Evolutionary conservation across 305 asterid genomes (phyloP).

Genomic region (Euphrasia arctica): DNA sequence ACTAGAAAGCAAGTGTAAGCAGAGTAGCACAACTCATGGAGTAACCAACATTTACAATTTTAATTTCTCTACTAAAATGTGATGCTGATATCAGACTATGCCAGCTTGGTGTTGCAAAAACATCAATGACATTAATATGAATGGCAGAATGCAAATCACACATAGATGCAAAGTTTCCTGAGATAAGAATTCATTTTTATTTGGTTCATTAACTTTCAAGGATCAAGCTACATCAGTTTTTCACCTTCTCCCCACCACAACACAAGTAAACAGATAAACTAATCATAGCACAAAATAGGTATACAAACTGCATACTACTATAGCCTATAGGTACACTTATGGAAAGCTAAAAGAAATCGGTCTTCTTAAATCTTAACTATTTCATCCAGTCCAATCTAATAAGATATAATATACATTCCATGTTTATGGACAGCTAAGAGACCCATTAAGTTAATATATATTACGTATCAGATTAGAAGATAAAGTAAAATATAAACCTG

Average conservation of each 20-base stretch:
- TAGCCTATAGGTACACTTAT: neutral
- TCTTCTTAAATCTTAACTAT: conserved; percentile 9
- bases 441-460: neutral
- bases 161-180: neutral
- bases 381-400: conserved; percentile 3
- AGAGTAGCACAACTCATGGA: neutral
- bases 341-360: conserved; percentile 6
- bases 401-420: conserved; percentile 10
- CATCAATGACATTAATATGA: neutral
- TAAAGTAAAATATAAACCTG: conserved; percentile 40
- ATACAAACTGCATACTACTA: neutral
- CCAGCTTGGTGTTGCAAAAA: conserved; percentile 7
- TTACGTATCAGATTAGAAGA: neutral
- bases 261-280: neutral
- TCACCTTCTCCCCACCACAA: neutral
- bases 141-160: conserved; percentile 2
- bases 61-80: neutral
- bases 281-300: neutral
- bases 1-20: neutral
- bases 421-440: conserved; percentile 15
- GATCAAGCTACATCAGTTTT: conserved; percentile 10
- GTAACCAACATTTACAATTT: neutral
- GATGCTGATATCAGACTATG: neutral
- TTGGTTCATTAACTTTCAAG: conserved; percentile 1
- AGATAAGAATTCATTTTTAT: neutral